Percentiles rank a stretch among this genome's conserved stretches.
These are phyloP conservation scores for Talaromyces sp. DNA, from an alignment of 2,329 filamentous ascomycete genomes.

Conservation along the genomic window DNA sequence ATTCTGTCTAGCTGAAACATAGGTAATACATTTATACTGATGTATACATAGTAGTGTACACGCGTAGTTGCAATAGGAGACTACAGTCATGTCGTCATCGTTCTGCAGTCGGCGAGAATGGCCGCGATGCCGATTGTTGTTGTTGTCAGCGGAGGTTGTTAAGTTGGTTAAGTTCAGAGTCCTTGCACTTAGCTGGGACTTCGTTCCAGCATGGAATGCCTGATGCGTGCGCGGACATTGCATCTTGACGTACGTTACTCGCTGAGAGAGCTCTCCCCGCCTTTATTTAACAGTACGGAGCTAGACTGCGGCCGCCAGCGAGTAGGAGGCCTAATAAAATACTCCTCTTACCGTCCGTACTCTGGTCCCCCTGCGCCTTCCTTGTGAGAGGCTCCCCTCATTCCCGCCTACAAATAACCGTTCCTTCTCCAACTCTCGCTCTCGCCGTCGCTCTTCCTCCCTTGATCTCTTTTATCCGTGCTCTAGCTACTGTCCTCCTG, in stretches of 20 bases:
- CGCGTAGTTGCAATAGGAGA: too few relatives aligned
- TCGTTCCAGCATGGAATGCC: not conserved
- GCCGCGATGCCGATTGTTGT: not conserved
- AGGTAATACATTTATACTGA: not conserved
- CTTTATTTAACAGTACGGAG: not conserved
- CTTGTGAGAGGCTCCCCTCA: not conserved
- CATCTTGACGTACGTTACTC: not conserved
- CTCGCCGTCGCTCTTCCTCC: not conserved
- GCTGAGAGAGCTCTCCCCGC: conserved; percentile 13
- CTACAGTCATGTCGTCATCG: not conserved
- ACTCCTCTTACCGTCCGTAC: not conserved
- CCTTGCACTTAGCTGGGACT: too few relatives aligned
- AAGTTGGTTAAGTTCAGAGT: too few relatives aligned
- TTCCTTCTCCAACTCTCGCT: not conserved
- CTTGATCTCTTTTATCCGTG: not conserved
- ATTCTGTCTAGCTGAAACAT: not conserved
- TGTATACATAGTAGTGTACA: not conserved
- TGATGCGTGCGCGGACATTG: not conserved
- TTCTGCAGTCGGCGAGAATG: not conserved
- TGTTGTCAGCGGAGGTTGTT: not conserved
- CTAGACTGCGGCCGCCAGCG: not conserved
- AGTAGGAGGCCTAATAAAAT: not conserved
- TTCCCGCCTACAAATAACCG: not conserved
- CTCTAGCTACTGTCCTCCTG: not conserved
- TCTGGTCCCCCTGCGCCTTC: not conserved